These are phyloP conservation scores for Penicillium capsulatum DNA, from an alignment of 2,329 filamentous ascomycete genomes.

Conservation along the genomic window DNA sequence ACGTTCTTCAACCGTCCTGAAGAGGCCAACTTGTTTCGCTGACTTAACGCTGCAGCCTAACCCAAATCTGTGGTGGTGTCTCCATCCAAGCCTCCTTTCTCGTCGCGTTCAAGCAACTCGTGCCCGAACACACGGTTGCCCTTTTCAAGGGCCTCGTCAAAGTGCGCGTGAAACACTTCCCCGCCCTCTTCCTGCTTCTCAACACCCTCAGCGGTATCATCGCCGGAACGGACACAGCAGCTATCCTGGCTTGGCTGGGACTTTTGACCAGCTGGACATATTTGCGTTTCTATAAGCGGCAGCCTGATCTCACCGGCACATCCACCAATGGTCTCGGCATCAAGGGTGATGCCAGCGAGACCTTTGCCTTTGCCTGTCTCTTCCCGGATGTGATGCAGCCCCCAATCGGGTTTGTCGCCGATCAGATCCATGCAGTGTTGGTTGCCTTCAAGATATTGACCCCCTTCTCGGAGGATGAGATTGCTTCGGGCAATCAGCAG, in stretches of 20 bases:
- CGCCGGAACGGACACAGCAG: slow-evolving; percentile 67
- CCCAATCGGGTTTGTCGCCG: slow-evolving; percentile 66
- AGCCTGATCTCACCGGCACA: slow-evolving; percentile 53
- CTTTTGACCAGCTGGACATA: slow-evolving; percentile 92
- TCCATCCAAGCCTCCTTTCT: slow-evolving; percentile 90
- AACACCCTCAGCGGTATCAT: slow-evolving; percentile 63
- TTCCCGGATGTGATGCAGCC: slow-evolving; percentile 84
- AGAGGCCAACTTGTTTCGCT: background rate
- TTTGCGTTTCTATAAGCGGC: slow-evolving; percentile 83
- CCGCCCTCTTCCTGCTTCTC: slow-evolving; percentile 68
- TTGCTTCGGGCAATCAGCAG: slow-evolving; percentile 67
- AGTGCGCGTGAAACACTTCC: slow-evolving; percentile 79
- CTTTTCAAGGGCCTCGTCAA: slow-evolving; percentile 85
- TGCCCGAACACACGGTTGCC: slow-evolving; percentile 94
- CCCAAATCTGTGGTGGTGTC: slow-evolving; percentile 81
- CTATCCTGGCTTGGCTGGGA: slow-evolving; percentile 74
- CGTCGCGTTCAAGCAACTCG: slow-evolving; percentile 94
- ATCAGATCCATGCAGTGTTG: slow-evolving; percentile 68
- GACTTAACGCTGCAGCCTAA: slow-evolving; percentile 54
- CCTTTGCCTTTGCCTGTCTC: slow-evolving; percentile 92
- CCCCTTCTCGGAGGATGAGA: slow-evolving; percentile 78
- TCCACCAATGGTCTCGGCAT: slow-evolving; percentile 55
- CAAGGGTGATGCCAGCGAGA: slow-evolving; percentile 89
- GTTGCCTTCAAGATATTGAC: slow-evolving; percentile 74
- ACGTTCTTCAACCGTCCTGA: slow-evolving; percentile 15